These are phyloP conservation scores for Eucalyptus curtisii DNA, from an alignment of 345 rosid species.

Conservation along the genomic window DNA sequence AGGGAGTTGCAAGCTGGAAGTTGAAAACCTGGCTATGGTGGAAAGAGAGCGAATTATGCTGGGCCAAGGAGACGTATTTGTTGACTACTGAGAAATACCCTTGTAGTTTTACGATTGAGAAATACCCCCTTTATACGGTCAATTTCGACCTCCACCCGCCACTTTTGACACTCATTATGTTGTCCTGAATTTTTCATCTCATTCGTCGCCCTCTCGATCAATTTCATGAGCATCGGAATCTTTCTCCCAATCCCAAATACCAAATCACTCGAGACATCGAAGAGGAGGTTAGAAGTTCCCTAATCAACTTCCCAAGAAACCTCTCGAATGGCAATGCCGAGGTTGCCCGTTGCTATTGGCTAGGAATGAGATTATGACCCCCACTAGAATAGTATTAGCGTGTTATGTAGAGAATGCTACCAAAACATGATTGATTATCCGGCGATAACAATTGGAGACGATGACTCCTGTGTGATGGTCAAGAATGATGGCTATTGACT, in stretches of 20 bases:
- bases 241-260: not conserved
- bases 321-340: too few species aligned
- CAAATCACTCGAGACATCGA: not conserved
- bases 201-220: not conserved
- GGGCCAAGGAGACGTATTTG: not conserved
- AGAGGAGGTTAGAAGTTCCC: too few species aligned
- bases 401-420: too few species aligned
- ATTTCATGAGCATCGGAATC: not conserved
- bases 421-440: too few species aligned
- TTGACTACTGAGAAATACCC: not conserved
- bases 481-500: not conserved
- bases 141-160: not conserved
- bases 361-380: too few species aligned
- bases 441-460: too few species aligned
- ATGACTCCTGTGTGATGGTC: not conserved
- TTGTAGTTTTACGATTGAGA: too few species aligned
- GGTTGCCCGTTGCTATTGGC: too few species aligned
- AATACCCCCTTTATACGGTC: not conserved
- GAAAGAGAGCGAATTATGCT: not conserved
- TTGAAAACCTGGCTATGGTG: not conserved
- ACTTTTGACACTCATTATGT: not conserved
- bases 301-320: too few species aligned
- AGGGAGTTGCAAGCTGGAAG: not conserved
- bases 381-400: too few species aligned
- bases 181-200: not conserved